Percentiles rank a stretch among this genome's conserved stretches.
These are phyloP conservation scores for Sphaerostilbella broomeana DNA, from an alignment of 2,329 filamentous ascomycete species.

Conservation along the genomic window DNA sequence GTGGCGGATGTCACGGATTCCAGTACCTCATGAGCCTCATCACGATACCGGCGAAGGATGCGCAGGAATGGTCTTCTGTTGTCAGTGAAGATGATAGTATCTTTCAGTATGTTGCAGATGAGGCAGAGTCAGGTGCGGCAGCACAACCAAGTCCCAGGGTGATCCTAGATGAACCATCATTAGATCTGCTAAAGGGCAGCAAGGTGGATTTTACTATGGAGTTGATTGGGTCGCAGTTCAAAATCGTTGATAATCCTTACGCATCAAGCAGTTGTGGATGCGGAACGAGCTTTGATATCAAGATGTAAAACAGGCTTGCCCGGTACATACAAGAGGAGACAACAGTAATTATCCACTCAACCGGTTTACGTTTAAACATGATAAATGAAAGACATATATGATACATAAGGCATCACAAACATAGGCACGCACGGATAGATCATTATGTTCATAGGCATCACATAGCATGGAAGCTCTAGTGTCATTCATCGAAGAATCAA, in stretches of 20 bases:
- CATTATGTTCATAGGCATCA: too few relatives aligned
- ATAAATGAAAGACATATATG: not conserved
- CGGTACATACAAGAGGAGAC: too few relatives aligned
- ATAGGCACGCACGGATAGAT: too few relatives aligned
- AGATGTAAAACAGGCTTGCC: constrained; percentile 47
- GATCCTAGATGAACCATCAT: constrained; percentile 77
- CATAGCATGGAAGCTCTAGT: constrained; percentile 29
- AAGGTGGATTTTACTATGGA: constrained; percentile 97
- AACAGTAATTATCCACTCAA: too few relatives aligned
- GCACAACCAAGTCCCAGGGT: constrained; percentile 57
- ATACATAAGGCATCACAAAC: too few relatives aligned
- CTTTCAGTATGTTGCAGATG: constrained; percentile 61
- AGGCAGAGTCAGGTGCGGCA: constrained; percentile 25
- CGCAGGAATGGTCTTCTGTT: constrained; percentile 28
- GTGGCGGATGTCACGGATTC: constrained; percentile 94
- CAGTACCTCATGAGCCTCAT: constrained; percentile 92
- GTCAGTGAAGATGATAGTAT: constrained; percentile 75
- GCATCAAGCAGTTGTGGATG: constrained; percentile 95
- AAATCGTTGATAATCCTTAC: constrained; percentile 86
- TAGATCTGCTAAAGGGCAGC: constrained; percentile 86
- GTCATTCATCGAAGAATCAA: constrained; percentile 37
- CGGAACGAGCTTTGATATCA: constrained; percentile 95
- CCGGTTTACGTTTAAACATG: too few relatives aligned
- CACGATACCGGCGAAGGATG: constrained; percentile 42
- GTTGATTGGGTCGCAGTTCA: constrained; percentile 83